phyloP scores from a whole-genome alignment of 192 early-diverging fungal genomes.

The Backusella macrospora region DNA sequence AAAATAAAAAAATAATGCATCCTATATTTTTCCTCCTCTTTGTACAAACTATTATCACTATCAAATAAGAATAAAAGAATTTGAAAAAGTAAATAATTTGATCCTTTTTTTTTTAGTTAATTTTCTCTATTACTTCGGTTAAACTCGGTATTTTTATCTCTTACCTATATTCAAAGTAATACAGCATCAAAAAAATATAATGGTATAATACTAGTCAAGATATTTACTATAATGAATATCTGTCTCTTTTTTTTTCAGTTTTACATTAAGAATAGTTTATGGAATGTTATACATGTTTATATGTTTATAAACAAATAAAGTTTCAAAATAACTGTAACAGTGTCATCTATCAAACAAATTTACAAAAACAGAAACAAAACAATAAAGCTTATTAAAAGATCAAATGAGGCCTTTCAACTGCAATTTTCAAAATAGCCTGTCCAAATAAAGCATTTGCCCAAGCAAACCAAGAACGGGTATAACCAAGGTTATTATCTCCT shows the following conservation, averaged over 20 bases:
- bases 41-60: conserved; percentile 3
- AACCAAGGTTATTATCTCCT: conserved; percentile 9
- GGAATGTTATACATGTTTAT: no score
- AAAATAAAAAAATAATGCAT: neutral
- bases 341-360: no score
- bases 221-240: no score
- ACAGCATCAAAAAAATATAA: no score
- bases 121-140: neutral
- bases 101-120: neutral
- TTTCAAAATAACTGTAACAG: no score
- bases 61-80: neutral
- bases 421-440: conserved; percentile 46
- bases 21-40: neutral
- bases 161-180: no score
- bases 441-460: conserved; percentile 66
- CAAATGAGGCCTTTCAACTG: conserved; percentile 32
- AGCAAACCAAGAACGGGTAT: conserved; percentile 58
- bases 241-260: no score
- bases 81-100: neutral
- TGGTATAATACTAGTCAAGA: no score
- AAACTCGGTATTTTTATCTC: neutral
- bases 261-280: no score
- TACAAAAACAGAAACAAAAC: neutral
- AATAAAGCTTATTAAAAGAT: conserved; percentile 20
- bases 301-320: no score